Percentiles rank a stretch among this genome's conserved stretches.
These are phyloP conservation scores for Termitomyces sp. DNA, from an alignment of 1,284 basidiomycete species.

Conservation along the genomic window DNA sequence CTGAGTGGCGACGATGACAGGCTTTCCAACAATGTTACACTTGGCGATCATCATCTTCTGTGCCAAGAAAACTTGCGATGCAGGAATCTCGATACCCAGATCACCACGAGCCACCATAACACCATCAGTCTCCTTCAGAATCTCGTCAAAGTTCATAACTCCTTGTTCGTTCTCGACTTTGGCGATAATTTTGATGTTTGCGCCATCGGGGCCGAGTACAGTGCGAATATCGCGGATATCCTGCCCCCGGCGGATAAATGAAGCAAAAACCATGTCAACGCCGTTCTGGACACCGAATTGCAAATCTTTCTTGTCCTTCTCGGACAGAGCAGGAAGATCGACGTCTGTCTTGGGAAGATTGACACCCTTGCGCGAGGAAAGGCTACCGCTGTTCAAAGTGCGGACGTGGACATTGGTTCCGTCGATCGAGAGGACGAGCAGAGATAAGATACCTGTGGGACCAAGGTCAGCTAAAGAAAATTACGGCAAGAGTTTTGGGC, in stretches of 20 bases:
- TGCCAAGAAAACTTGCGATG: conserved; percentile 94
- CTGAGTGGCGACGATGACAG: conserved; percentile 98
- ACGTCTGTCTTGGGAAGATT: conserved; percentile 98
- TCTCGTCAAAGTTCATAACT: conserved; percentile 96
- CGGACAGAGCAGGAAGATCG: conserved; percentile 95
- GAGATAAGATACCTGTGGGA: conserved; percentile 77
- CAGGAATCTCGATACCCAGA: conserved; percentile 97
- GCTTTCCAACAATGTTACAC: conserved; percentile 95
- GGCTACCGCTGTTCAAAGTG: conserved; percentile 87
- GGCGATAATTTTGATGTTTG: conserved; percentile 94
- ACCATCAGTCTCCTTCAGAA: conserved; percentile 87
- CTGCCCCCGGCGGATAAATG: conserved; percentile 90
- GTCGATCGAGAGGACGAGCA: conserved; percentile 87
- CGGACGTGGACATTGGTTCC: conserved; percentile 81
- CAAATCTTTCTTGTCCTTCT: conserved; percentile 96
- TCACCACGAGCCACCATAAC: conserved; percentile 99
- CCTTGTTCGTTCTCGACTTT: conserved; percentile 99
- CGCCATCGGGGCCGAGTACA: conserved; percentile 88
- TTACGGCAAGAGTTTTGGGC: conserved; percentile 15
- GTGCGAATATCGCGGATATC: conserved; percentile 90
- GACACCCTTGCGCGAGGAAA: conserved; percentile 98
- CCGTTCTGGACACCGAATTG: conserved; percentile 95
- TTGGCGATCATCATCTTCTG: conserved; percentile 99
- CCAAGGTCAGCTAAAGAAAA: conserved; percentile 3
- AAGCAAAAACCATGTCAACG: conserved; percentile 98